Percentiles rank a stretch among this genome's conserved stretches.
Evolutionary conservation across 176 grass and related monocot species (phyloP).

Genomic region (Aegilops umbellulata): DNA sequence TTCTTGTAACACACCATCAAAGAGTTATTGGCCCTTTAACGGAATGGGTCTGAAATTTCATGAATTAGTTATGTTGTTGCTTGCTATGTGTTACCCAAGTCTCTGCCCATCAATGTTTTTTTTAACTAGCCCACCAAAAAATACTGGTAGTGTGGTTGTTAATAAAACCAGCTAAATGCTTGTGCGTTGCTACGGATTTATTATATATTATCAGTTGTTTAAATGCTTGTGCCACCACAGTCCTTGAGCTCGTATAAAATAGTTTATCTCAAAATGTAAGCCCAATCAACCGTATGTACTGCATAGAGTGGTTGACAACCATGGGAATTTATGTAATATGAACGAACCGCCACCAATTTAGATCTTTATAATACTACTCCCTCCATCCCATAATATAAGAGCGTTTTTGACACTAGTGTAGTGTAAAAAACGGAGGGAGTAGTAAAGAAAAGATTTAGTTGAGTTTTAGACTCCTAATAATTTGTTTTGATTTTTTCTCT

Average conservation of each 20-base stretch:
- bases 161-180: not conserved
- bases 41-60: not conserved
- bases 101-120: not conserved
- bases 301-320: not conserved
- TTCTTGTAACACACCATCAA: not conserved
- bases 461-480: slow-evolving; percentile 1
- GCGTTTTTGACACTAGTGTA: too few relatives aligned
- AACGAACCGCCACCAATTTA: not conserved
- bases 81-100: not conserved
- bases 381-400: too few relatives aligned
- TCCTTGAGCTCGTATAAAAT: not conserved
- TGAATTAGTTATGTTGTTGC: too few relatives aligned
- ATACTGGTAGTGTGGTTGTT: not conserved
- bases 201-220: not conserved
- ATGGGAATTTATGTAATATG: not conserved
- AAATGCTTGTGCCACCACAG: not conserved
- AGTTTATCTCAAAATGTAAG: not conserved
- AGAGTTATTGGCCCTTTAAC: not conserved
- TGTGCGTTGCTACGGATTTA: not conserved
- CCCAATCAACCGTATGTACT: not conserved
- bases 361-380: not conserved
- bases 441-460: not conserved
- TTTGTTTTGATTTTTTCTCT: slow-evolving; percentile 2
- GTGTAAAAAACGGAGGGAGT: too few relatives aligned
- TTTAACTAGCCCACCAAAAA: not conserved